Evolutionary conservation across 495 filamentous ascomycete species (phyloP), one percentile per base, ranked within the genome.

Genomic region (Penicillium atrosanguineum): DNA sequence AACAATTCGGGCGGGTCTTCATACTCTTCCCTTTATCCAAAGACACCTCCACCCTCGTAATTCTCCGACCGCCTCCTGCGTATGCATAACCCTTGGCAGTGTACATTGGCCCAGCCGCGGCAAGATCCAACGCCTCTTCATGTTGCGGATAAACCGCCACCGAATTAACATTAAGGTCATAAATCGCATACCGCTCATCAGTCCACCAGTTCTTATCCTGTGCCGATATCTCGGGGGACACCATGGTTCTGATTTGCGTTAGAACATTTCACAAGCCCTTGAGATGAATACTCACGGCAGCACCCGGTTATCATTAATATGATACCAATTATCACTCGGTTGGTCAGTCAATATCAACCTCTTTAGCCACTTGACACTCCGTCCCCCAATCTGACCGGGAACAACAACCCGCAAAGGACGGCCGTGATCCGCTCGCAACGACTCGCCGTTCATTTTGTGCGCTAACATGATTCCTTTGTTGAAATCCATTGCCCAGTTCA

Each of bases 311-410:
- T 97, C 93, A 62, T 95, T 90, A 49, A 95, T 90, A 67, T 97
- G 93, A 59, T 97, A 97, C 91, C 92, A 96, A 59, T 95, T 96
- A 46, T 93, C 87, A 62, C 90, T 95, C 0, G 93, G 93, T 4
- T 70, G 68, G 6, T 83, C 80, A 0, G 91, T 94, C 44, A 97
- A 61, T 28, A 92, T 87, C 46, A 97, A 79, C 39, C 79, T 85
- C 75, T 88, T 95, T 55, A 97, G 62, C 93, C 93, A 97, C 69
- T 97, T 97, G 25, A 97, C 92, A 68, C 91, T 96, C 44, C 93
- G 79, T 6, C 92, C 93, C 39, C 93, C 93, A 55, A 97, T 97
- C 69, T 96, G 91, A 4, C 93, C 91, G 0, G 93, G 93, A 7
- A 97, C 89, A 5, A 96, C 87, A 4, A 87, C 86, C 42, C 93